Percentiles rank a stretch among this genome's conserved stretches.
phyloP scores from a whole-genome alignment of 106 monocot genomes.

The Phalaenopsis aphrodite region DNA sequence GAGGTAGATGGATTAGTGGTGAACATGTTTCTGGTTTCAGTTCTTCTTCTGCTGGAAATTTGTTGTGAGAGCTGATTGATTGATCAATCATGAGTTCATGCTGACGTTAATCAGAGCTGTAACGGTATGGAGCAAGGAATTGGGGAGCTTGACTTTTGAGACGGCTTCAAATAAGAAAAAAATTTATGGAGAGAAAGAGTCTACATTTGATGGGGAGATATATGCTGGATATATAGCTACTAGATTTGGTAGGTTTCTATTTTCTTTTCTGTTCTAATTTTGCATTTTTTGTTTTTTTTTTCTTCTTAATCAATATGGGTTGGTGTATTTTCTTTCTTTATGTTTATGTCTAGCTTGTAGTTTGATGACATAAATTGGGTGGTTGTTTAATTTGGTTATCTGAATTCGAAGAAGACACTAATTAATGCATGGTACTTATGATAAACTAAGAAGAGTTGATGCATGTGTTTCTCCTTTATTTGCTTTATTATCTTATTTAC shows the following conservation, averaged over 20 bases:
- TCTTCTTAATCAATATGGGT: neutral
- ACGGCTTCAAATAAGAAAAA: neutral
- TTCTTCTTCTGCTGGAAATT: slow-evolving; percentile 24
- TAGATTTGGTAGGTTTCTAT: neutral
- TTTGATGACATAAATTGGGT: neutral
- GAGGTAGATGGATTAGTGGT: slow-evolving; percentile 17
- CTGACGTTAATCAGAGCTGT: neutral
- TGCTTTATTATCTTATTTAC: neutral
- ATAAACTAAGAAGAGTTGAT: neutral
- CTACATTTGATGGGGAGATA: neutral
- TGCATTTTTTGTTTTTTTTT: no score
- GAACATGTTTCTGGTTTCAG: slow-evolving; percentile 30
- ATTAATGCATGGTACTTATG: neutral
- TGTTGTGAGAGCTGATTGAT: slow-evolving; percentile 7
- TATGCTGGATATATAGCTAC: neutral
- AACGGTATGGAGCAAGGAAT: neutral
- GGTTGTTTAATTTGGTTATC: neutral
- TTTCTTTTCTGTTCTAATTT: no score
- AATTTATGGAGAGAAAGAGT: neutral
- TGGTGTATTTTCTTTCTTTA: neutral
- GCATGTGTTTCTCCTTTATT: neutral
- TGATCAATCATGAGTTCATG: no score
- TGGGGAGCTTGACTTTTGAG: neutral
- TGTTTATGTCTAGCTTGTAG: neutral
- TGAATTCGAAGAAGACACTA: neutral